Conservation (phyloP, 768 basidiomycete genomes). For the Lactarius deliciosus region DNA sequence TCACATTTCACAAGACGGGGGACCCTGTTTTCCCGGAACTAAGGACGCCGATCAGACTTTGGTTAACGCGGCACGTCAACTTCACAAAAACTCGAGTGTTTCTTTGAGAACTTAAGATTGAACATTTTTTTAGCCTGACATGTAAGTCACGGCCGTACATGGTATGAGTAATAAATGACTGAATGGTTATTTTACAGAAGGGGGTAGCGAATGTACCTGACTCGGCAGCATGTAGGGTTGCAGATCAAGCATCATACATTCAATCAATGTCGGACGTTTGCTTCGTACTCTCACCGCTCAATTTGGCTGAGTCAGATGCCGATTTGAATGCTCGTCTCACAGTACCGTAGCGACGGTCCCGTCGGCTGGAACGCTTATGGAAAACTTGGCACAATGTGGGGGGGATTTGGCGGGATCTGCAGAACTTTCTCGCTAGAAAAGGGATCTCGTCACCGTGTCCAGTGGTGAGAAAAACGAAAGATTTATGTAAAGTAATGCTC, state of each 20-base stretch:
- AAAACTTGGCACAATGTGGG: slow-evolving; percentile 6
- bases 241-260: slow-evolving; percentile 22
- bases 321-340: slow-evolving; percentile 11
- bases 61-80: not conserved
- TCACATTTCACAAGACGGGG: slow-evolving; percentile 9
- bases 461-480: not conserved
- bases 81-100: not conserved
- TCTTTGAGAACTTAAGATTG: not conserved
- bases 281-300: slow-evolving; percentile 19
- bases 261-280: slow-evolving; percentile 23
- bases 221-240: slow-evolving; percentile 6
- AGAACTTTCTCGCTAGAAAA: slow-evolving; percentile 12
- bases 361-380: slow-evolving; percentile 18
- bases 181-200: slow-evolving; percentile 3
- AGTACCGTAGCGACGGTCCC: slow-evolving; percentile 1
- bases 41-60: slow-evolving; percentile 23
- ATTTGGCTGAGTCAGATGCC: slow-evolving; percentile 15
- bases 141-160: slow-evolving; percentile 2
- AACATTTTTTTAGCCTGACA: not conserved
- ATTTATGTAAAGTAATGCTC: slow-evolving; percentile 5
- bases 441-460: slow-evolving; percentile 9
- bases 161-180: too few species aligned
- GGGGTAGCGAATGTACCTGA: not conserved
- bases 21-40: slow-evolving; percentile 19
- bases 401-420: slow-evolving; percentile 26